Base-by-base conservation (phyloP, 2,329 filamentous ascomycete species). In the Fusarium acutatum region DNA sequence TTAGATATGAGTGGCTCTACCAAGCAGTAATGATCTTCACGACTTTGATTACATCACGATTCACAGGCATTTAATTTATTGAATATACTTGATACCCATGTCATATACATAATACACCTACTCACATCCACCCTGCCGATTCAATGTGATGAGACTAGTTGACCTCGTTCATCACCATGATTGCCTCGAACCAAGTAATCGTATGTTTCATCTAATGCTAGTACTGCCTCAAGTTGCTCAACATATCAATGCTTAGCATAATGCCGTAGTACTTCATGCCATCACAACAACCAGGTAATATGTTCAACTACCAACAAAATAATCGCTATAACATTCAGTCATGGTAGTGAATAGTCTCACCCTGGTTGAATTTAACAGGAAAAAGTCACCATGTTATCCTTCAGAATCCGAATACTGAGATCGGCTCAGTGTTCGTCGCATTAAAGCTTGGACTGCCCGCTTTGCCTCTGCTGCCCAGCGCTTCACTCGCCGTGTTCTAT, bases 381-480 rank as follows among this genome's bases (percentile, higher is more conserved):
- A 35, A 43, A 13, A 30, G 41, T 20, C n/a, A 28, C 20, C 28
- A 50, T 46, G 20, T 20, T 57, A 41, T 57, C 49, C 56, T 41
- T 30, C 67, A 60, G 68, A 70, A 26, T 46, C 68, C 30, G 69
- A 71, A 53, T 74, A 72, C 30, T 75, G 73, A n/a, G 78, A 72
- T 65, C 82, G 78, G 69, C 80, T 78, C 59, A 81, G 74, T 35
- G 78, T 80, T 44, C 74, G 79, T 60, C 75, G 80, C 56, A 83
- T 72, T 57, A 79, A 82, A 30, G 74, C 78, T 24, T 79, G 80
- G 37, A 83, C 77, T 37, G 76, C 79, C 43, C 75, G 75, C 52
- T 77, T 82, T 30, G 80, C 81, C 50, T 79, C 78, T 56, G 69
- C 76, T 28, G 80, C 81, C 82, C 82, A 84, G 41, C 76, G 77